Percentiles rank a stretch among this genome's conserved stretches.
phyloP scores from a whole-genome alignment of 1,139 yeast species.

The Candida sanyaensis region DNA sequence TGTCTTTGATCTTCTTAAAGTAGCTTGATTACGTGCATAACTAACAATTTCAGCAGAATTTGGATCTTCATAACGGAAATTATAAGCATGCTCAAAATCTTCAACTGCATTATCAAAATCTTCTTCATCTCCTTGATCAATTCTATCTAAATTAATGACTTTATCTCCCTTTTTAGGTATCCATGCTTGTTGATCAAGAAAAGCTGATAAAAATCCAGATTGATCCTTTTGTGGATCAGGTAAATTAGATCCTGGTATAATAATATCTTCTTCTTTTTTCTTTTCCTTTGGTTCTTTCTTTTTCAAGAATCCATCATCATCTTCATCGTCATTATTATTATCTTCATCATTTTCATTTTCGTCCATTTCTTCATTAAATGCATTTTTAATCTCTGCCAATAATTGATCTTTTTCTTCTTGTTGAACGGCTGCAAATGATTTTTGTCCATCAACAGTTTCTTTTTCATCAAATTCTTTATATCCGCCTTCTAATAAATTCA shows the following conservation, averaged over 20 bases:
- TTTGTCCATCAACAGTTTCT: conserved; percentile 57
- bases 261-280: conserved; percentile 11
- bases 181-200: conserved; percentile 84
- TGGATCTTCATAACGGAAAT: conserved; percentile 93
- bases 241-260: conserved; percentile 26
- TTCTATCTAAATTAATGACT: conserved; percentile 54
- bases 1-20: conserved; percentile 78
- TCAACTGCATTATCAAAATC: conserved; percentile 94
- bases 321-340: conserved; percentile 39
- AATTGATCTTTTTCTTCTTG: conserved; percentile 73
- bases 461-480: conserved; percentile 53
- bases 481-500: conserved; percentile 69
- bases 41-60: conserved; percentile 88
- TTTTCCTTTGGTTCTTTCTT: conserved; percentile 48
- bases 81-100: conserved; percentile 86
- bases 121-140: conserved; percentile 71
- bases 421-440: conserved; percentile 72
- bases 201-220: conserved; percentile 70
- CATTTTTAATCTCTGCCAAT: conserved; percentile 72
- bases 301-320: conserved; percentile 46
- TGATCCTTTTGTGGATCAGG: conserved; percentile 74
- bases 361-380: conserved; percentile 51
- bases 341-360: conserved; percentile 51
- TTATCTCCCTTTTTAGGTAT: conserved; percentile 65
- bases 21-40: conserved; percentile 96